phyloP scores from a whole-genome alignment of 768 basidiomycete genomes.

The Pisolithus orientalis region DNA sequence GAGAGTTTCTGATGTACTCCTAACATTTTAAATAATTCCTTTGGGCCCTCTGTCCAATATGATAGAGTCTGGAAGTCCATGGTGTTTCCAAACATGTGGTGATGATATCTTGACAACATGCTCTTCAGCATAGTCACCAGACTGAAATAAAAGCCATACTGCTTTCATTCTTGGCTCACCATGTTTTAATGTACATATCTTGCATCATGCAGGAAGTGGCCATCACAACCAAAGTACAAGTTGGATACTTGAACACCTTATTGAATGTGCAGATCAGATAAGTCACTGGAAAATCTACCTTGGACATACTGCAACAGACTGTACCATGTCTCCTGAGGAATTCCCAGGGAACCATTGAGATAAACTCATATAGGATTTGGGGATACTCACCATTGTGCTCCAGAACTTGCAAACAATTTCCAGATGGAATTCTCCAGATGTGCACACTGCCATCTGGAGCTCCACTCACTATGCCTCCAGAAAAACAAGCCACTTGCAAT shows the following conservation, averaged over 20 bases:
- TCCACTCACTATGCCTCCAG: neutral
- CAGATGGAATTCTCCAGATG: neutral
- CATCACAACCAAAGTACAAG: neutral
- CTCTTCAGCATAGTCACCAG: neutral
- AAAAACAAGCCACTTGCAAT: neutral
- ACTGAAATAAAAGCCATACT: neutral
- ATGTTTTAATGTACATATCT: too few species aligned
- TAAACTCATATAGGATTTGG: neutral
- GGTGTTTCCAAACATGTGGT: too few species aligned
- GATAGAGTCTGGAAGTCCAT: too few species aligned
- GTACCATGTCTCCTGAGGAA: conserved; percentile 1
- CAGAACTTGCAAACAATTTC: neutral
- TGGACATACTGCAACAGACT: neutral
- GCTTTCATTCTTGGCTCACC: neutral
- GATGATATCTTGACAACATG: too few species aligned
- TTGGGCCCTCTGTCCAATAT: too few species aligned
- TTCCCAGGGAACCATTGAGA: neutral
- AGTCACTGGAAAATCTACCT: neutral
- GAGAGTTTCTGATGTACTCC: too few species aligned
- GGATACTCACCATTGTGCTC: neutral
- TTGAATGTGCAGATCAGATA: neutral
- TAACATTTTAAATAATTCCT: too few species aligned
- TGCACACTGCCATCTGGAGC: neutral
- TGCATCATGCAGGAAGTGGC: neutral
- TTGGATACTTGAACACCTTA: neutral